phyloP scores from a whole-genome alignment of 2,329 filamentous ascomycete genomes.

The Hypoxylon sp. region DNA sequence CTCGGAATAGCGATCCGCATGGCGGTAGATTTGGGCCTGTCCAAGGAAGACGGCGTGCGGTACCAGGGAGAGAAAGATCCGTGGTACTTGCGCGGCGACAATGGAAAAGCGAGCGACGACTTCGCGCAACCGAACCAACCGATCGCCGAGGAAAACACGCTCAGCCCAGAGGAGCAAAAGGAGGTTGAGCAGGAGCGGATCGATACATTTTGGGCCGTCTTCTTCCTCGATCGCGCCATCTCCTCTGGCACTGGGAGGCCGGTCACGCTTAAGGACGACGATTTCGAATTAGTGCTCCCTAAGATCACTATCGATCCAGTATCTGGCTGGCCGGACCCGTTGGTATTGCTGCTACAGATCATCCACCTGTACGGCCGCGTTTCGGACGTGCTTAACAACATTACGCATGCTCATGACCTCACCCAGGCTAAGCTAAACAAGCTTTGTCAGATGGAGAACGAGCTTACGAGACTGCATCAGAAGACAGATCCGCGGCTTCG shows the following conservation, averaged over 20 bases:
- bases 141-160: conserved; percentile 53
- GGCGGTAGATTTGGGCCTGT: conserved; percentile 81
- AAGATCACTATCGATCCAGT: conserved; percentile 58
- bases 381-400: conserved; percentile 84
- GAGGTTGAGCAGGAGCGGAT: conserved; percentile 82
- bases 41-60: conserved; percentile 79
- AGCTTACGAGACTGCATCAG: conserved; percentile 77
- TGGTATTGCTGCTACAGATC: conserved; percentile 81
- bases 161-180: conserved; percentile 61
- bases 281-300: conserved; percentile 81
- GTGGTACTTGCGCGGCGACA: conserved; percentile 57
- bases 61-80: conserved; percentile 64
- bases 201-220: conserved; percentile 90
- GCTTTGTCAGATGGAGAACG: conserved; percentile 79
- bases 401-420: conserved; percentile 76
- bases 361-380: conserved; percentile 87
- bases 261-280: conserved; percentile 82
- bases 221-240: conserved; percentile 85
- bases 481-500: conserved; percentile 76
- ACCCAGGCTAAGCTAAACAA: conserved; percentile 76
- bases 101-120: conserved; percentile 45
- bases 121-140: conserved; percentile 46
- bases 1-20: conserved; percentile 85
- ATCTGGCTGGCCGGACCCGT: conserved; percentile 77
- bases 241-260: conserved; percentile 86